Conservation (phyloP, 176 grass and related monocot species). For the Lolium multiflorum region DNA sequence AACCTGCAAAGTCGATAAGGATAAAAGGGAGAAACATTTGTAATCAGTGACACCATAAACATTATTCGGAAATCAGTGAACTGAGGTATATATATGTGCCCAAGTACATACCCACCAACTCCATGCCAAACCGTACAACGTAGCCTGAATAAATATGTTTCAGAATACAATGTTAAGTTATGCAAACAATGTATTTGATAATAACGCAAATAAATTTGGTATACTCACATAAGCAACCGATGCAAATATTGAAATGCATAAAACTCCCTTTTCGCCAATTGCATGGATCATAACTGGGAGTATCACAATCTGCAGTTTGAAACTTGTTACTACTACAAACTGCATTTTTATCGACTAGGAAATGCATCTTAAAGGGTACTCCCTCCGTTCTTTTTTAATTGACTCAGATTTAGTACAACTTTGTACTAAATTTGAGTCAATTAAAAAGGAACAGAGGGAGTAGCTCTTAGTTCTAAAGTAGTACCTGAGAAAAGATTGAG, state of each 20-base stretch:
- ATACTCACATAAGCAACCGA: conserved; percentile 76
- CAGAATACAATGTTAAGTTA: background rate
- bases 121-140: conserved; percentile 84
- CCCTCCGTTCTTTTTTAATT: no score
- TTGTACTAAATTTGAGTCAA: no score
- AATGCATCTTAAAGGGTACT: no score
- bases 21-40: conserved; percentile 1
- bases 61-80: background rate
- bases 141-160: conserved; percentile 49
- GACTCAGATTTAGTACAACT: no score
- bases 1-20: conserved; percentile 58
- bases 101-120: conserved; percentile 72
- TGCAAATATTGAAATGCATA: conserved; percentile 65
- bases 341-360: background rate
- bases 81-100: background rate
- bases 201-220: background rate
- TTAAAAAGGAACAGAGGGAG: no score
- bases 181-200: background rate
- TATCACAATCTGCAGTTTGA: conserved; percentile 62
- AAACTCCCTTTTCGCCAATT: conserved; percentile 67
- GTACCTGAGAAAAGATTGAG: conserved; percentile 86
- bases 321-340: background rate
- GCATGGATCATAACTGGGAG: conserved; percentile 66
- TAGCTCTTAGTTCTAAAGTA: background rate
- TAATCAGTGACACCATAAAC: background rate